Percentiles rank a stretch among this genome's conserved stretches.
Conservation (phyloP, 768 basidiomycete genomes). For the Leccinum subgranulosum region DNA sequence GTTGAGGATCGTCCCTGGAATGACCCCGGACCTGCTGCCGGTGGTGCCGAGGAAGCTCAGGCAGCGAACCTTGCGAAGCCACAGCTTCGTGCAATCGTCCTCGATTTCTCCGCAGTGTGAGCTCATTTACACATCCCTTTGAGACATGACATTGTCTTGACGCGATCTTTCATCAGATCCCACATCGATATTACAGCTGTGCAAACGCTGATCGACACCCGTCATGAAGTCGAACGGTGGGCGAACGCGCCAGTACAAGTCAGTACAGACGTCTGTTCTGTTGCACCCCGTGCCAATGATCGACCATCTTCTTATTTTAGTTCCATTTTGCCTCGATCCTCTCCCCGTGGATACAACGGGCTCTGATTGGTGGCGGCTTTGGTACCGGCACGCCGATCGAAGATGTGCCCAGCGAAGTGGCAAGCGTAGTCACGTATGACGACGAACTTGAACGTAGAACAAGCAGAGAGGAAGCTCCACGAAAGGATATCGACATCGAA, state of each 20-base stretch:
- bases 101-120: conserved; percentile 86
- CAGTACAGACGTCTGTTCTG: conserved; percentile 10
- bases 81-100: conserved; percentile 75
- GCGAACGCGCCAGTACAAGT: conserved; percentile 73
- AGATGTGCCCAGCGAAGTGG: conserved; percentile 57
- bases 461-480: background rate
- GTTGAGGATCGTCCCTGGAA: conserved; percentile 90
- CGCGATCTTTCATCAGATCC: conserved; percentile 42
- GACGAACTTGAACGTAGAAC: conserved; percentile 39
- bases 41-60: conserved; percentile 45
- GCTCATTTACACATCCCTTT: background rate
- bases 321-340: conserved; percentile 95
- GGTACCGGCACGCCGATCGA: conserved; percentile 56
- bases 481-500: conserved; percentile 37
- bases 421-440: conserved; percentile 68
- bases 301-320: conserved; percentile 30
- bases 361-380: conserved; percentile 87
- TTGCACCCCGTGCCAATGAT: background rate
- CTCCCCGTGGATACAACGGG: conserved; percentile 92
- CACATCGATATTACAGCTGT: conserved; percentile 92
- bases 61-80: conserved; percentile 56
- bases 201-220: conserved; percentile 87
- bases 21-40: conserved; percentile 71
- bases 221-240: conserved; percentile 87
- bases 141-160: background rate